phyloP scores from a whole-genome alignment of 1,284 basidiomycete species.

The Cryptococcus hybrid region DNA sequence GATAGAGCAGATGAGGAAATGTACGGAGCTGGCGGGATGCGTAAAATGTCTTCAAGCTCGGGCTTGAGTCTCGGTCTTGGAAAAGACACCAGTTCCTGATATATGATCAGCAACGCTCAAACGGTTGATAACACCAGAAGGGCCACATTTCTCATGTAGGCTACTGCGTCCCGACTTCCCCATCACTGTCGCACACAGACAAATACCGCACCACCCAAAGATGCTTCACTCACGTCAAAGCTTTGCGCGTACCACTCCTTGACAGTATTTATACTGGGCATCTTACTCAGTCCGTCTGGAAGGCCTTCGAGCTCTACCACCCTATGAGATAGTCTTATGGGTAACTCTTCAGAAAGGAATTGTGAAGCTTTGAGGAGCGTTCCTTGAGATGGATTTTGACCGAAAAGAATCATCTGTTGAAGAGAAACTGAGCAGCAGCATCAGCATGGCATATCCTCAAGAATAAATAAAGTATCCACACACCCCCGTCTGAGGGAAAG shows the following conservation, averaged over 20 bases:
- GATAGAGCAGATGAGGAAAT: not conserved
- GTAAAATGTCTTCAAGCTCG: conserved; percentile 66
- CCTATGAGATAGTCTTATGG: conserved; percentile 90
- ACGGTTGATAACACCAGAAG: not conserved
- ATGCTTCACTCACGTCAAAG: conserved; percentile 70
- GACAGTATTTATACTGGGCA: conserved; percentile 92
- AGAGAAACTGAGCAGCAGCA: conserved; percentile 64
- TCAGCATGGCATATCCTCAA: not conserved
- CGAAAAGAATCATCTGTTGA: conserved; percentile 86
- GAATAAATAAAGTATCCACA: conserved; percentile 33
- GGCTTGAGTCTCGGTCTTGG: conserved; percentile 69
- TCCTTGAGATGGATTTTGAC: conserved; percentile 81
- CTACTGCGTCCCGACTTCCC: not conserved
- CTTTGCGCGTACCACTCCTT: conserved; percentile 99
- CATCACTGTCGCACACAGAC: not conserved
- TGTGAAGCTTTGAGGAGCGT: conserved; percentile 82
- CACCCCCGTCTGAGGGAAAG: conserved; percentile 91
- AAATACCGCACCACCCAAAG: not conserved
- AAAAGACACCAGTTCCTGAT: conserved; percentile 83
- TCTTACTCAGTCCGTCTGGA: conserved; percentile 85
- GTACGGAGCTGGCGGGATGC: conserved; percentile 53
- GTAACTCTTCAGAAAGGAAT: conserved; percentile 74
- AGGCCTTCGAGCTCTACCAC: conserved; percentile 96
- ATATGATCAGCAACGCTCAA: conserved; percentile 14
- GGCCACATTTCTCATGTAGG: not conserved